A percentile compares a stretch with the other conserved stretches of the same genome.
phyloP scores from a whole-genome alignment of 495 filamentous ascomycete species.

The Penicillium alfredii region DNA sequence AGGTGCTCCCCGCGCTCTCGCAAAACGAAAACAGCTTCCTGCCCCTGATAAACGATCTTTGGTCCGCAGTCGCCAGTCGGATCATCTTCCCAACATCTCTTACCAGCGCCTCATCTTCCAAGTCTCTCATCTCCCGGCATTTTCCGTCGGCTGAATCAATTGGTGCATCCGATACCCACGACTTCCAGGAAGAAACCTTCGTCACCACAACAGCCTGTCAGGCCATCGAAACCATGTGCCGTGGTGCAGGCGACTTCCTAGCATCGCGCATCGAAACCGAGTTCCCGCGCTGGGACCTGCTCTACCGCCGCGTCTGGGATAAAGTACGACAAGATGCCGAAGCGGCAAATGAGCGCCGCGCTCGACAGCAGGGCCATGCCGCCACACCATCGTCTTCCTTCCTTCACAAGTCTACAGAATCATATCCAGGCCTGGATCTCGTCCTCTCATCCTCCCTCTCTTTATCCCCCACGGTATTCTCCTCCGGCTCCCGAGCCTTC shows the following conservation, averaged over 20 bases:
- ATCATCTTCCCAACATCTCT: conserved; percentile 46
- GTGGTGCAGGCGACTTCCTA: conserved; percentile 75
- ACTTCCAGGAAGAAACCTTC: conserved; percentile 61
- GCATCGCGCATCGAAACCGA: conserved; percentile 59
- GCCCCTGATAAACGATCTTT: conserved; percentile 81
- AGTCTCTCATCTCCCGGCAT: conserved; percentile 19
- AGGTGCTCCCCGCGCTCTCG: conserved; percentile 60
- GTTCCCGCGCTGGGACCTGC: conserved; percentile 53
- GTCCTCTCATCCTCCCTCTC: conserved; percentile 19
- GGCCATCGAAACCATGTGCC: conserved; percentile 53
- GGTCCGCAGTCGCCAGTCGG: conserved; percentile 68
- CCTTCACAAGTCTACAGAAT: not conserved
- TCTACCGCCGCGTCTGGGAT: conserved; percentile 38
- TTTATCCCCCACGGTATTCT: conserved; percentile 22
- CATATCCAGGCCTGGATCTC: not conserved
- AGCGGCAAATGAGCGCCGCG: conserved; percentile 27
- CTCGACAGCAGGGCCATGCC: conserved; percentile 12
- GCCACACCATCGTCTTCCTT: not conserved
- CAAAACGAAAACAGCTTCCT: conserved; percentile 75
- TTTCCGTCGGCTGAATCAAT: conserved; percentile 6
- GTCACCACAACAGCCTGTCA: conserved; percentile 65
- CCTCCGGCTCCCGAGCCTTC: conserved; percentile 26
- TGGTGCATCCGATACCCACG: conserved; percentile 15
- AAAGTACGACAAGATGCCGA: conserved; percentile 35
- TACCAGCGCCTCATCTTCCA: conserved; percentile 19